Percentiles rank a stretch among this genome's conserved stretches.
phyloP scores from a whole-genome alignment of 805 yeast species.

The Teunomyces cretensis region DNA sequence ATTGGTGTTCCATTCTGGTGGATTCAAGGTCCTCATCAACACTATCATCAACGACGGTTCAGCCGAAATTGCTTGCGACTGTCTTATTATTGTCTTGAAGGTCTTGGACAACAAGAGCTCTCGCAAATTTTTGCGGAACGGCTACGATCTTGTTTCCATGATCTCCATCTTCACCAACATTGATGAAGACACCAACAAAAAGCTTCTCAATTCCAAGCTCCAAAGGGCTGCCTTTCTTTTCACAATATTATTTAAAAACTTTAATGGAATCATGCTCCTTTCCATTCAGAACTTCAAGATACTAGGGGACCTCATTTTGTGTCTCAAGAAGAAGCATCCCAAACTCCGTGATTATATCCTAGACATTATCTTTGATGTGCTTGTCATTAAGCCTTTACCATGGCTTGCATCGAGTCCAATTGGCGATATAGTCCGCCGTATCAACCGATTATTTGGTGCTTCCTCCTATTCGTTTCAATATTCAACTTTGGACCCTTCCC shows the following conservation, averaged over 20 bases:
- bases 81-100: conserved; percentile 48
- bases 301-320: conserved; percentile 56
- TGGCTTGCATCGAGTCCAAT: conserved; percentile 39
- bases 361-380: conserved; percentile 68
- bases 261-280: conserved; percentile 74
- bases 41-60: conserved; percentile 26
- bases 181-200: conserved; percentile 14
- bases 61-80: conserved; percentile 17
- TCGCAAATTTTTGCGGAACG: conserved; percentile 54
- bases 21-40: conserved; percentile 50
- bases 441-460: background rate
- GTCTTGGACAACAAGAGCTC: conserved; percentile 59
- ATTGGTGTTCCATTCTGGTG: conserved; percentile 48
- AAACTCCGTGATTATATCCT: conserved; percentile 60
- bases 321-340: conserved; percentile 60
- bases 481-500: conserved; percentile 21
- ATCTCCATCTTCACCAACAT: conserved; percentile 64
- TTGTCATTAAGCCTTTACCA: conserved; percentile 59
- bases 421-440: conserved; percentile 17
- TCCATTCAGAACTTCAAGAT: conserved; percentile 56
- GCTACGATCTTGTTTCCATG: conserved; percentile 60
- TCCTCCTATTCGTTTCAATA: conserved; percentile 12
- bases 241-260: conserved; percentile 60
- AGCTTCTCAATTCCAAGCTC: conserved; percentile 44
- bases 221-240: conserved; percentile 62